phyloP scores from a whole-genome alignment of 805 yeast species.

The Suhomyces xylopsoci region DNA sequence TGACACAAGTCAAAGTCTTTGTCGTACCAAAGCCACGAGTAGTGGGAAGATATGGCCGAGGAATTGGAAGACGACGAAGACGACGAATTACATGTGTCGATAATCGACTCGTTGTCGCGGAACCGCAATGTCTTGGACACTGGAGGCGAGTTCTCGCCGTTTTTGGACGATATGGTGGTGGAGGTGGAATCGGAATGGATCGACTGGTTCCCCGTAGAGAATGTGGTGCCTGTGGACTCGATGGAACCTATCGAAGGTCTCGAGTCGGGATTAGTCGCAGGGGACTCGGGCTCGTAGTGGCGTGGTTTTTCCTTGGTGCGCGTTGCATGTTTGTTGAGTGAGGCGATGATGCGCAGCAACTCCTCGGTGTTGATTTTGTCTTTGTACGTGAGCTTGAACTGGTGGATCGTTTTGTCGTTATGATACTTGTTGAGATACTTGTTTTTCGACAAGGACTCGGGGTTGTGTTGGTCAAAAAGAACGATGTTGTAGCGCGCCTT shows the following conservation, averaged over 20 bases:
- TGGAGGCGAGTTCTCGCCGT: background rate
- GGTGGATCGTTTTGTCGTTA: slow-evolving; percentile 17
- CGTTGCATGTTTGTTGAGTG: slow-evolving; percentile 6
- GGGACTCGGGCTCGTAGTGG: background rate
- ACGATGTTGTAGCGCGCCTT: slow-evolving; percentile 22
- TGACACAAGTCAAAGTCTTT: slow-evolving; percentile 22
- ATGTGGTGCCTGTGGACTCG: slow-evolving; percentile 5
- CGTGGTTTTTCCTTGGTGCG: background rate
- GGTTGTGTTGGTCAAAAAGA: slow-evolving; percentile 18
- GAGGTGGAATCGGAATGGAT: slow-evolving; percentile 4
- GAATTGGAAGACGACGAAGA: slow-evolving; percentile 1
- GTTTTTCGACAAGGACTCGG: slow-evolving; percentile 7
- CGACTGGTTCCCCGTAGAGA: slow-evolving; percentile 1
- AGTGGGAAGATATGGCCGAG: slow-evolving; percentile 6
- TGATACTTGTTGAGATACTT: slow-evolving; percentile 1
- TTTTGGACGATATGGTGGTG: slow-evolving; percentile 1
- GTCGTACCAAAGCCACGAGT: slow-evolving; percentile 34
- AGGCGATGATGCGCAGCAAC: slow-evolving; percentile 14
- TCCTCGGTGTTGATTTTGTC: slow-evolving; percentile 19
- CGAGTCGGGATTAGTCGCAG: background rate
- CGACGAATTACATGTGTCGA: slow-evolving; percentile 2
- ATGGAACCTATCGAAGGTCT: slow-evolving; percentile 5
- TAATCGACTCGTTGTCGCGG: slow-evolving; percentile 17
- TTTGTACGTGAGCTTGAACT: slow-evolving; percentile 17
- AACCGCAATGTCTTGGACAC: slow-evolving; percentile 9